A percentile compares a stretch with the other conserved stretches of the same genome.
Evolutionary conservation across 306 rosid genomes (phyloP).

Genomic region (Trifolium pratense): DNA sequence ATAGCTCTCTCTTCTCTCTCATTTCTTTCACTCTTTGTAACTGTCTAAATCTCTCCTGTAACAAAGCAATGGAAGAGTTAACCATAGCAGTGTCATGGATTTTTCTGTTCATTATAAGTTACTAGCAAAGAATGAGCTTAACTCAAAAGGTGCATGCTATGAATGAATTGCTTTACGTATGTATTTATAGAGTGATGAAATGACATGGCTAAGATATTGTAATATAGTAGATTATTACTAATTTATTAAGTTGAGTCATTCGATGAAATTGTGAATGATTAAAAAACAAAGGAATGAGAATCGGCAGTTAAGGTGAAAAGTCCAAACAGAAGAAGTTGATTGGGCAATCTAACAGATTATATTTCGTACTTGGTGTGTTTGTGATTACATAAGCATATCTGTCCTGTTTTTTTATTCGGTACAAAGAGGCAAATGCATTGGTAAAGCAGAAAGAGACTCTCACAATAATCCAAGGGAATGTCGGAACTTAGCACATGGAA

Average conservation of each 20-base stretch:
- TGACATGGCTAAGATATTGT: neutral
- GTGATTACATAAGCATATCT: conserved; percentile 45
- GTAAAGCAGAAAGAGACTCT: conserved; percentile 51
- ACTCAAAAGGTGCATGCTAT: neutral
- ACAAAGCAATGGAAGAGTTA: conserved; percentile 70
- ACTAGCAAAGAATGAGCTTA: neutral
- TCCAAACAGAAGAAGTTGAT: conserved; percentile 72
- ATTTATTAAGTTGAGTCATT: conserved; percentile 38
- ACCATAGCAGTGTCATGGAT: conserved; percentile 42
- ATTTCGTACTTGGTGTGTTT: neutral
- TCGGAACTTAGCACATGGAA: conserved; percentile 79
- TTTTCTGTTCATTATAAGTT: conserved; percentile 51
- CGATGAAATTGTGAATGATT: conserved; percentile 43
- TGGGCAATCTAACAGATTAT: conserved; percentile 58
- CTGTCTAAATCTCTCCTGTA: conserved; percentile 83
- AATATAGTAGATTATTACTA: no score
- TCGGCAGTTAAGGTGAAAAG: conserved; percentile 64
- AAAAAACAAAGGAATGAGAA: conserved; percentile 57
- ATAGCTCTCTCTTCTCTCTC: conserved; percentile 71
- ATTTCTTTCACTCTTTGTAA: conserved; percentile 78
- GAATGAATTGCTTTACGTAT: neutral
- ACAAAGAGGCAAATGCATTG: conserved; percentile 53
- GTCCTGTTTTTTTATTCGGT: conserved; percentile 29
- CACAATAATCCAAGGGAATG: conserved; percentile 77
- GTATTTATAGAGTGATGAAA: neutral